A percentile compares a stretch with the other conserved stretches of the same genome.
phyloP scores from a whole-genome alignment of 108 stramenopile species.

The Mediolabrus comicus region DNA sequence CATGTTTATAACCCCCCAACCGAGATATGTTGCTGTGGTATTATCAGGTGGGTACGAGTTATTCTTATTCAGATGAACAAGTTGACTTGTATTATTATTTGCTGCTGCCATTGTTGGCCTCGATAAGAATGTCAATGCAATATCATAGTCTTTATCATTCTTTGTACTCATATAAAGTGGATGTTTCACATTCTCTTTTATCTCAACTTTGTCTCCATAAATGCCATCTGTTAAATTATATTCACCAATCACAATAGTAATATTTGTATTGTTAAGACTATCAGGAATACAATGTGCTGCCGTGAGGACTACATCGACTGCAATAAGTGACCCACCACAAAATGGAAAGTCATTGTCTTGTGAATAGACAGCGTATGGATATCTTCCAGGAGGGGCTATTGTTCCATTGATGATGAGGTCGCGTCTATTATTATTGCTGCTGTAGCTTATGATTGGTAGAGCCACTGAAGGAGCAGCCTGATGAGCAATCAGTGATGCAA shows the following conservation, averaged over 20 bases:
- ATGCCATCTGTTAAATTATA: background rate
- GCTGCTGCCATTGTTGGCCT: background rate
- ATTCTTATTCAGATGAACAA: conserved; percentile 2
- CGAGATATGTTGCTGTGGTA: background rate
- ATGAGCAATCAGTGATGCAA: no score
- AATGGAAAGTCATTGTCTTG: background rate
- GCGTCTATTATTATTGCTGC: no score
- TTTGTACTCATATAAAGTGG: background rate
- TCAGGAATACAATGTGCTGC: conserved; percentile 12
- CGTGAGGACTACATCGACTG: conserved; percentile 7
- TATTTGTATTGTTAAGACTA: background rate
- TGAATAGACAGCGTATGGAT: conserved; percentile 9
- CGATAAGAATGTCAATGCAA: background rate
- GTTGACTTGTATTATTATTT: no score
- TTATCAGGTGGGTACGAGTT: background rate
- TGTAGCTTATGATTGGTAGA: no score
- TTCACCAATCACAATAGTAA: background rate
- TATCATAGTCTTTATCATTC: background rate
- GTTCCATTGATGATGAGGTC: conserved; percentile 1
- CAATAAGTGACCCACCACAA: conserved; percentile 14
- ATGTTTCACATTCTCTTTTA: background rate
- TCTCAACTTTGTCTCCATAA: conserved; percentile 3
- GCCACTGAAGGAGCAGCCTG: no score
- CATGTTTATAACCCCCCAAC: conserved; percentile 6
- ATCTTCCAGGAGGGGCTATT: background rate